Conservation (phyloP, 495 filamentous ascomycete species). For the Neurospora sp. region DNA sequence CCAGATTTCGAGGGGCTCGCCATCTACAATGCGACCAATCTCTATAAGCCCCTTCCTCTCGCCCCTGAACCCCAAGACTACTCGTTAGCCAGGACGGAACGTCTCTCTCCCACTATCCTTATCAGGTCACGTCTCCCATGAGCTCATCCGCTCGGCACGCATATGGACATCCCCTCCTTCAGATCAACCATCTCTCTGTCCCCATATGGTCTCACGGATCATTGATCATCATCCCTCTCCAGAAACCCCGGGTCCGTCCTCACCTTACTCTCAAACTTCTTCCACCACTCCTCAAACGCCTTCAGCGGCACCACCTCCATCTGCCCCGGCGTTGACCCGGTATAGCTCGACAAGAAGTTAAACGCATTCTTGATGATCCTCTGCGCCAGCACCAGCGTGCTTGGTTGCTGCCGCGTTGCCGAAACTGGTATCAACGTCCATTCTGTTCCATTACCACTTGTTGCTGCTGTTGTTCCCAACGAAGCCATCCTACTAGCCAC, state of each 20-base stretch:
- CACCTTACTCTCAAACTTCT: conserved; percentile 84
- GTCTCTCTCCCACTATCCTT: no score
- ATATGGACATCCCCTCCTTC: no score
- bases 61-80: no score
- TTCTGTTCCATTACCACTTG: neutral
- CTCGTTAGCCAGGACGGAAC: neutral
- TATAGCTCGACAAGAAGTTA: conserved; percentile 89
- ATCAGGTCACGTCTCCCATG: no score
- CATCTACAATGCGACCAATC: no score
- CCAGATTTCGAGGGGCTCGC: no score
- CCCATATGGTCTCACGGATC: neutral
- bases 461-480: conserved; percentile 32
- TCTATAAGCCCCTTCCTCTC: no score
- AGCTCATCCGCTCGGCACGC: no score
- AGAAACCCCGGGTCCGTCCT: conserved; percentile 82
- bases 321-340: conserved; percentile 36
- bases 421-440: conserved; percentile 17
- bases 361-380: conserved; percentile 95
- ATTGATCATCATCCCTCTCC: conserved; percentile 52
- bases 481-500: conserved; percentile 58
- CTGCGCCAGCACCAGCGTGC: conserved; percentile 74
- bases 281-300: conserved; percentile 95
- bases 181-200: neutral
- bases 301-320: conserved; percentile 81
- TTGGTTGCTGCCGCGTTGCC: conserved; percentile 21